Conservation (phyloP, 176 grass and related monocot species). For the Avena insularis region DNA sequence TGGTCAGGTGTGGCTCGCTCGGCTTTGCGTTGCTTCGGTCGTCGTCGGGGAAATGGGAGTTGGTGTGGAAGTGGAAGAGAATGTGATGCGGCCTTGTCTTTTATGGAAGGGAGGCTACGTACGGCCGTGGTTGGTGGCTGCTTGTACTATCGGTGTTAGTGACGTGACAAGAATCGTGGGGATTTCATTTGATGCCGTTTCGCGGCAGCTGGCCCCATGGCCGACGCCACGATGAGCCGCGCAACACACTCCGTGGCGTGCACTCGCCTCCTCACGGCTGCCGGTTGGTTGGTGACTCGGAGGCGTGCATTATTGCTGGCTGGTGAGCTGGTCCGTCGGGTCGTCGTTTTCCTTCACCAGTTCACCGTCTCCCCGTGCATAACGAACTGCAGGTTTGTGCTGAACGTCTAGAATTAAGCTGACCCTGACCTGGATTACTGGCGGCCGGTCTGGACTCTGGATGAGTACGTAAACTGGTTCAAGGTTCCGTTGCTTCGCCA, state of each 20-base stretch:
- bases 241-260: background rate
- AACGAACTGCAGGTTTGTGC: no score
- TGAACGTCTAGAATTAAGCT: no score
- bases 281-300: no score
- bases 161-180: background rate
- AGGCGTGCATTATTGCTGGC: no score
- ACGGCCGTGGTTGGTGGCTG: conserved; percentile 13
- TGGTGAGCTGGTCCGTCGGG: no score
- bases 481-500: no score
- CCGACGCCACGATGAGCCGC: background rate
- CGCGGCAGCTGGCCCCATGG: background rate
- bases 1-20: background rate
- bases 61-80: background rate
- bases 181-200: background rate
- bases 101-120: background rate
- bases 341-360: no score
- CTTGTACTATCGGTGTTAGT: background rate
- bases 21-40: background rate
- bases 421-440: no score
- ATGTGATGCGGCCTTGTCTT: background rate
- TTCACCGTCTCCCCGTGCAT: no score
- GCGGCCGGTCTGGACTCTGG: no score
- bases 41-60: background rate
- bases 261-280: background rate
- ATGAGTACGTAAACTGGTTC: no score